A percentile compares a stretch with the other conserved stretches of the same genome.
Conservation (phyloP, 169 alveolate species). For the Eimeria brunetti region DNA sequence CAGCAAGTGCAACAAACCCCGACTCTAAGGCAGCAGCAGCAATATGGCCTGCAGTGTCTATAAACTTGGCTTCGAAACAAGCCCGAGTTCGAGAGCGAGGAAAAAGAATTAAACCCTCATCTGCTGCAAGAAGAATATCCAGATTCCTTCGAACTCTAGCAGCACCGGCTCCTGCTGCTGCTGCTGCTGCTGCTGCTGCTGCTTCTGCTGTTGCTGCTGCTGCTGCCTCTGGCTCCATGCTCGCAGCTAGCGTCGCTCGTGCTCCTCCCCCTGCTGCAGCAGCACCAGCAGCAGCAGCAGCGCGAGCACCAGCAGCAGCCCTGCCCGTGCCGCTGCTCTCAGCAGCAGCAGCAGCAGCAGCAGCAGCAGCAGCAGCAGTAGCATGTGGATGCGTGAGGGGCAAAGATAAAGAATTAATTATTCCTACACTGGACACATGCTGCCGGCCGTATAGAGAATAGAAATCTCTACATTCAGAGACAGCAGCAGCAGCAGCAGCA, state of each 20-base stretch:
- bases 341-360: not conserved
- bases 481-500: not conserved
- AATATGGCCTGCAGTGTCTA: conserved; percentile 51
- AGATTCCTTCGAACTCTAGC: not conserved
- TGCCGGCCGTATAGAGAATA: conserved; percentile 8
- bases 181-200: conserved; percentile 24
- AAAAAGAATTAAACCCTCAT: not conserved
- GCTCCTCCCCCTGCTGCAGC: not conserved
- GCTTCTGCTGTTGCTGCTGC: too few species aligned
- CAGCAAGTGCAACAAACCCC: conserved; percentile 57
- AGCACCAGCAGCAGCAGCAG: not conserved
- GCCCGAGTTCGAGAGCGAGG: not conserved
- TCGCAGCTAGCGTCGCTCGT: not conserved
- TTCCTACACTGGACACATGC: not conserved
- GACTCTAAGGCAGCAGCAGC: conserved; percentile 35
- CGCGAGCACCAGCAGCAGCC: not conserved
- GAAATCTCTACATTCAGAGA: conserved; percentile 12
- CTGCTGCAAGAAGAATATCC: not conserved
- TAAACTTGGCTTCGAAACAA: conserved; percentile 40
- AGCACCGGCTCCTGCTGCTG: conserved; percentile 25
- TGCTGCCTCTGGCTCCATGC: too few species aligned
- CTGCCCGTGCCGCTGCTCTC: not conserved
- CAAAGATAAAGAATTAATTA: not conserved
- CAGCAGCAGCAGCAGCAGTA: not conserved
- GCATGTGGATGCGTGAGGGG: conserved; percentile 50